phyloP scores from a whole-genome alignment of 306 rosid species.

The Prunus campanulata region DNA sequence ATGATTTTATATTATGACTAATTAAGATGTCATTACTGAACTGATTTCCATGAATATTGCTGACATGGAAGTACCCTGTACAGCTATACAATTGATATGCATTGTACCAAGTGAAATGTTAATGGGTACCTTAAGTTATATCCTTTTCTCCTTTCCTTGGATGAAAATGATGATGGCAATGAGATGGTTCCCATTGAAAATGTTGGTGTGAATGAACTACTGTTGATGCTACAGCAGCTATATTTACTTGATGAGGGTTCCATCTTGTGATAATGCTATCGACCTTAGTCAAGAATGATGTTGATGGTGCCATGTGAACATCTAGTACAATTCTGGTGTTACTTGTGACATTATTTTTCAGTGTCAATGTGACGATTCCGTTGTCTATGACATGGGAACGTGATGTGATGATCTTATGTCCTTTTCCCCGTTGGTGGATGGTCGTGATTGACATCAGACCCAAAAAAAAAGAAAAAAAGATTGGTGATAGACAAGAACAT shows the following conservation, averaged over 20 bases:
- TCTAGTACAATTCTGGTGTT: slow-evolving; percentile 25
- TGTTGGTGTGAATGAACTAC: background rate
- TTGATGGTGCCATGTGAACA: slow-evolving; percentile 38
- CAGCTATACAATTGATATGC: background rate
- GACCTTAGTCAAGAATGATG: slow-evolving; percentile 24
- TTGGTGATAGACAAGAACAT: background rate
- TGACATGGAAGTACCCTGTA: slow-evolving; percentile 2
- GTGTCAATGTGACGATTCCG: slow-evolving; percentile 16
- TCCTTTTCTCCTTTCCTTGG: background rate
- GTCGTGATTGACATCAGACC: background rate
- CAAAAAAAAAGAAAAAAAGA: too few species aligned
- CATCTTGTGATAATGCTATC: slow-evolving; percentile 11
- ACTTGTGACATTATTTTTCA: slow-evolving; percentile 17
- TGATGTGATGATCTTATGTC: slow-evolving; percentile 18
- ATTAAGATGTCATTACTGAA: background rate
- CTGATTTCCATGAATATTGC: background rate
- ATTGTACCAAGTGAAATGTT: background rate
- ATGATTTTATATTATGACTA: background rate
- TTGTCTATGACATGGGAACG: background rate
- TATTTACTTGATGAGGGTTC: slow-evolving; percentile 4
- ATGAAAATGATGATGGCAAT: background rate
- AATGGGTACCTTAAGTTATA: background rate
- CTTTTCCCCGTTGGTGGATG: background rate
- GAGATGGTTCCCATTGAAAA: background rate
- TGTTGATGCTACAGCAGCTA: background rate